Percentiles rank a stretch among this genome's conserved stretches.
Conservation (phyloP, 2,329 filamentous ascomycete species). For the Clonostachys rhizophaga region DNA sequence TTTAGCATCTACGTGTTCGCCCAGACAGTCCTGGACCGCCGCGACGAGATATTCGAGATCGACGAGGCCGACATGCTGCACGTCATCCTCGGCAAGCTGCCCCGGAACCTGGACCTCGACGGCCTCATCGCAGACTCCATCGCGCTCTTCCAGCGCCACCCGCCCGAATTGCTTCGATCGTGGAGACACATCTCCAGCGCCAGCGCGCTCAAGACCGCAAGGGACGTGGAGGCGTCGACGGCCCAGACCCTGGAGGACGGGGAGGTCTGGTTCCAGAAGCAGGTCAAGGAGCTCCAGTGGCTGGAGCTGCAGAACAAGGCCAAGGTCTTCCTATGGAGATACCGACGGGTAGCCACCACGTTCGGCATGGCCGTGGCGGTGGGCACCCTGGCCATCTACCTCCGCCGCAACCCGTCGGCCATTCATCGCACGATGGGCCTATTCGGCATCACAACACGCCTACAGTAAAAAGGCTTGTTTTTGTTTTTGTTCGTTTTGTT, state of each 20-base stretch:
- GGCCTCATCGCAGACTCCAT: conserved; percentile 64
- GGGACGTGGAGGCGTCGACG: conserved; percentile 40
- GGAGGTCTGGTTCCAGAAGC: conserved; percentile 60
- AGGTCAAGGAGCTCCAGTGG: conserved; percentile 67
- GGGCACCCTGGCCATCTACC: conserved; percentile 63
- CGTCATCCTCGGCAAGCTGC: conserved; percentile 81
- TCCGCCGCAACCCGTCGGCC: conserved; percentile 44
- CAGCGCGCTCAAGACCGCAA: conserved; percentile 84
- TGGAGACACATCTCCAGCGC: conserved; percentile 70
- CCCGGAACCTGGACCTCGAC: conserved; percentile 76
- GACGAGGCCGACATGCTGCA: conserved; percentile 93
- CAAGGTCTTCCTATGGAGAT: conserved; percentile 46
- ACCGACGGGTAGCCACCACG: conserved; percentile 60
- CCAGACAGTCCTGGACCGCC: conserved; percentile 76
- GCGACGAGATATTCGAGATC: conserved; percentile 82
- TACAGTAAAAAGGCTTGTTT: too few species aligned
- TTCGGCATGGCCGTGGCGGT: conserved; percentile 62
- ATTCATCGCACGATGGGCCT: conserved; percentile 16
- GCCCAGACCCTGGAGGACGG: conserved; percentile 63
- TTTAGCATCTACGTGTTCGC: conserved; percentile 91
- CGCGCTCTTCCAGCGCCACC: conserved; percentile 58
- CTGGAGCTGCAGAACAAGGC: conserved; percentile 41
- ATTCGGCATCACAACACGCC: conserved; percentile 6
- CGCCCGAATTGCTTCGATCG: conserved; percentile 65
- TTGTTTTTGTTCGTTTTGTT: too few species aligned